A percentile compares a stretch with the other conserved stretches of the same genome.
Evolutionary conservation across 2,329 filamentous ascomycete genomes (phyloP).

Genomic region (Fusarium circinatum): DNA sequence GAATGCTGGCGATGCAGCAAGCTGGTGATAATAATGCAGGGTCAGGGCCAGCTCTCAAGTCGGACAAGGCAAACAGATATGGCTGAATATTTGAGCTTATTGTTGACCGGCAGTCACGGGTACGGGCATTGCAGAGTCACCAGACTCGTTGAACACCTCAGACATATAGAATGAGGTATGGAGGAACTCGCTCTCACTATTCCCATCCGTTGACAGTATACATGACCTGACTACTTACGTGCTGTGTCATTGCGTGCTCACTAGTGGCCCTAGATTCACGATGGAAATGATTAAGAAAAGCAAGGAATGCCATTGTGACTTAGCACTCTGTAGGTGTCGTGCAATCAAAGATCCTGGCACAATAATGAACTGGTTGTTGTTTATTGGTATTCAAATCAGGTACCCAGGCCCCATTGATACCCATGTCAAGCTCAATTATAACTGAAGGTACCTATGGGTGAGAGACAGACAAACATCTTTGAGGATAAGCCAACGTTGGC

Average conservation of each 20-base stretch:
- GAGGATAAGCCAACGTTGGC: neutral
- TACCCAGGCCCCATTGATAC: neutral
- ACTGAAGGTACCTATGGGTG: neutral
- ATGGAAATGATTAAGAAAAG: neutral
- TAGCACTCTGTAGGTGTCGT: neutral
- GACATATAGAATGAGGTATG: neutral
- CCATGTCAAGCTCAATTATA: neutral
- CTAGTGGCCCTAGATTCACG: neutral
- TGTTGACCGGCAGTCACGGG: neutral
- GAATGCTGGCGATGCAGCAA: slow-evolving; percentile 17
- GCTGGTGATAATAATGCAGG: slow-evolving; percentile 8
- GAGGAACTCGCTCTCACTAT: neutral
- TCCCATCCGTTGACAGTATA: neutral
- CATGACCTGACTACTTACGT: neutral
- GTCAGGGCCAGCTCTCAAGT: slow-evolving; percentile 6
- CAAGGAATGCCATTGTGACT: neutral
- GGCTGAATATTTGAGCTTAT: slow-evolving; percentile 4
- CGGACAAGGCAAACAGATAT: slow-evolving; percentile 6
- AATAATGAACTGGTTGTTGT: neutral
- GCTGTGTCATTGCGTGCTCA: neutral
- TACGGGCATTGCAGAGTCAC: neutral
- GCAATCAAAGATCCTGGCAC: neutral
- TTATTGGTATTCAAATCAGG: neutral
- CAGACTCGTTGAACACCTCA: neutral
- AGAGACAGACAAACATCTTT: neutral